These are phyloP conservation scores for Aspergillus nidulans DNA, from an alignment of 495 filamentous ascomycete species.

Conservation along the genomic window DNA sequence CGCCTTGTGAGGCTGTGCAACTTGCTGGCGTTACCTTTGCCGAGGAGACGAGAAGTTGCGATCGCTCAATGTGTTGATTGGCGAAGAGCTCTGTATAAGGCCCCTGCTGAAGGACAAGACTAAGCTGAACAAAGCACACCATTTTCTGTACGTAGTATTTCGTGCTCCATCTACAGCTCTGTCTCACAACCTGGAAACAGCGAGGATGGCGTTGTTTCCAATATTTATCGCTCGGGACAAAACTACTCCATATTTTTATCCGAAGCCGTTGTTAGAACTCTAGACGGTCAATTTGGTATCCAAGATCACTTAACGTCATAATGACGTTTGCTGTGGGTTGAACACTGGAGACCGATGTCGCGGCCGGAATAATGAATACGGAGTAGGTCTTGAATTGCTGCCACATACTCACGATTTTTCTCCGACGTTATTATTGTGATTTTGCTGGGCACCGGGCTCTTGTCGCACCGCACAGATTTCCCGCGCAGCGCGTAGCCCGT, in stretches of 20 bases:
- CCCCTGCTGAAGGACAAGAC: neutral
- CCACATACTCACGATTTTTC: too few species aligned
- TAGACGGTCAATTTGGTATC: neutral
- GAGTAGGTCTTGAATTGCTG: too few species aligned
- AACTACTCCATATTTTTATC: neutral
- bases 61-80: neutral
- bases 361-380: too few species aligned
- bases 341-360: too few species aligned
- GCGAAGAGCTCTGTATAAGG: neutral
- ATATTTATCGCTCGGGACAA: too few species aligned
- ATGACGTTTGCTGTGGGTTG: neutral
- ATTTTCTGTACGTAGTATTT: neutral
- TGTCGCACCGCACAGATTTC: neutral
- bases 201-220: too few species aligned
- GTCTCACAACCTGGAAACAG: too few species aligned
- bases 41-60: neutral
- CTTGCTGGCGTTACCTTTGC: neutral
- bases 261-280: neutral
- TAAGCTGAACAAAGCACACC: neutral
- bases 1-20: conserved; percentile 2
- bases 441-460: too few species aligned
- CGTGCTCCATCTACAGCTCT: neutral
- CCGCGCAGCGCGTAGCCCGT: neutral
- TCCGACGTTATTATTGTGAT: too few species aligned
- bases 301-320: neutral